A percentile compares a stretch with the other conserved stretches of the same genome.
phyloP scores from a whole-genome alignment of 2,329 filamentous ascomycete species.

The Colletotrichum karsti region DNA sequence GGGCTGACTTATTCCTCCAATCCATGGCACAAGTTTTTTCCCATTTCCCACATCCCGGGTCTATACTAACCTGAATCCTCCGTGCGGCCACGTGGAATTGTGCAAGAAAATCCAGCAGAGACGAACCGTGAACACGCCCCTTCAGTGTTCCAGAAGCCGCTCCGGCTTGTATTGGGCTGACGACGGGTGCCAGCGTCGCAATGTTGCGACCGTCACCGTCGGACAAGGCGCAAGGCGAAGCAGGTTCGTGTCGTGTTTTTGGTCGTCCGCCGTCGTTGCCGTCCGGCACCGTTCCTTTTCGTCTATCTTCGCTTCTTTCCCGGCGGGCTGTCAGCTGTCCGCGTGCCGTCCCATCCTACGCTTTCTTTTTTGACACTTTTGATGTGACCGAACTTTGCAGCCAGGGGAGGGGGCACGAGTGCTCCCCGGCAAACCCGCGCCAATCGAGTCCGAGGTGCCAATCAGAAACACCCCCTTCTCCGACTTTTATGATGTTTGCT shows the following conservation, averaged over 20 bases:
- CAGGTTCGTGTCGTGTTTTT: background rate
- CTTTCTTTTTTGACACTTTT: conserved; percentile 9
- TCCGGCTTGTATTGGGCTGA: background rate
- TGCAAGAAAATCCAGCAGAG: background rate
- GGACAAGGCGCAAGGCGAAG: background rate
- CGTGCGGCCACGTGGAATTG: conserved; percentile 22
- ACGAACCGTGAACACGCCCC: background rate
- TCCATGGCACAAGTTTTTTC: background rate
- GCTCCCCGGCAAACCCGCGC: background rate
- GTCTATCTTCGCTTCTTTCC: background rate
- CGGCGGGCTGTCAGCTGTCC: background rate
- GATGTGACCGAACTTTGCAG: background rate
- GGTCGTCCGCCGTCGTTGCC: background rate
- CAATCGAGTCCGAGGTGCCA: background rate
- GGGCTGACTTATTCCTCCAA: background rate
- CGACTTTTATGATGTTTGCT: background rate
- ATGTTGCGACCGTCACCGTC: background rate
- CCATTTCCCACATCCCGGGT: conserved; percentile 21
- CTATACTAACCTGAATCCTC: background rate
- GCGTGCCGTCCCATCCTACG: background rate
- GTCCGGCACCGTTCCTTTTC: background rate
- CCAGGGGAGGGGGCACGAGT: background rate
- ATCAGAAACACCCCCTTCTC: background rate
- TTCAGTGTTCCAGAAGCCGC: conserved; percentile 14
- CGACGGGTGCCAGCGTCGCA: background rate